These are phyloP conservation scores for Aspergillus sp. DNA, from an alignment of 2,329 filamentous ascomycete genomes.

Conservation along the genomic window DNA sequence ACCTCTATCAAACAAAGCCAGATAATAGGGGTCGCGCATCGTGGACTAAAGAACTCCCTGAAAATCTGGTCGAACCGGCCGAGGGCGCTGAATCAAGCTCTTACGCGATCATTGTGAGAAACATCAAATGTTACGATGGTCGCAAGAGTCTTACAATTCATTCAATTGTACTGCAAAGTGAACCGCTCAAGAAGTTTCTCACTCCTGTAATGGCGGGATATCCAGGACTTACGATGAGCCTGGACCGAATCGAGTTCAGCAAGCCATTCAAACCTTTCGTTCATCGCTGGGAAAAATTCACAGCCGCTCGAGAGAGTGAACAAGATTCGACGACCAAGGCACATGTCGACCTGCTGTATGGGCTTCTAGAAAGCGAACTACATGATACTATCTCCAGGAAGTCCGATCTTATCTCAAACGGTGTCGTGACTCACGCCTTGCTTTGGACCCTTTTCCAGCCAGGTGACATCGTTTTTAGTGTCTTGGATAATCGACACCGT, in stretches of 20 bases:
- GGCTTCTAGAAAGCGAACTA: conserved; percentile 52
- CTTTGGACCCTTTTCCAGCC: conserved; percentile 44
- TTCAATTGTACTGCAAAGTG: conserved; percentile 36
- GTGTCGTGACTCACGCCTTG: conserved; percentile 57
- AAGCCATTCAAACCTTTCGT: conserved; percentile 66
- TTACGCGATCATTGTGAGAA: conserved; percentile 62
- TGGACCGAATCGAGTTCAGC: conserved; percentile 63
- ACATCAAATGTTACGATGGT: conserved; percentile 60
- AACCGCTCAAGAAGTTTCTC: background rate
- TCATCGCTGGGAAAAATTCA: conserved; percentile 62
- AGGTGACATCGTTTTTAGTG: conserved; percentile 21
- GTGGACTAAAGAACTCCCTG: background rate
- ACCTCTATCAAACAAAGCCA: background rate
- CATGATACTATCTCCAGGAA: conserved; percentile 53
- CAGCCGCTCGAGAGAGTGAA: conserved; percentile 44
- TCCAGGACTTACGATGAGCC: conserved; percentile 60
- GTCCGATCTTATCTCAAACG: conserved; percentile 55
- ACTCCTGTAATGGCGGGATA: conserved; percentile 42
- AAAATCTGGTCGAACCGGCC: background rate
- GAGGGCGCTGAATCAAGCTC: conserved; percentile 64
- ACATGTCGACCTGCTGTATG: conserved; percentile 52
- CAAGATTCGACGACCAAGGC: conserved; percentile 49
- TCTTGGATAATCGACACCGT: background rate
- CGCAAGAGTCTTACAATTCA: conserved; percentile 63
- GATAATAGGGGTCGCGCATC: background rate